Evolutionary conservation across 1,284 basidiomycete species (phyloP).

Genomic region (Ustilago xerochloae): DNA sequence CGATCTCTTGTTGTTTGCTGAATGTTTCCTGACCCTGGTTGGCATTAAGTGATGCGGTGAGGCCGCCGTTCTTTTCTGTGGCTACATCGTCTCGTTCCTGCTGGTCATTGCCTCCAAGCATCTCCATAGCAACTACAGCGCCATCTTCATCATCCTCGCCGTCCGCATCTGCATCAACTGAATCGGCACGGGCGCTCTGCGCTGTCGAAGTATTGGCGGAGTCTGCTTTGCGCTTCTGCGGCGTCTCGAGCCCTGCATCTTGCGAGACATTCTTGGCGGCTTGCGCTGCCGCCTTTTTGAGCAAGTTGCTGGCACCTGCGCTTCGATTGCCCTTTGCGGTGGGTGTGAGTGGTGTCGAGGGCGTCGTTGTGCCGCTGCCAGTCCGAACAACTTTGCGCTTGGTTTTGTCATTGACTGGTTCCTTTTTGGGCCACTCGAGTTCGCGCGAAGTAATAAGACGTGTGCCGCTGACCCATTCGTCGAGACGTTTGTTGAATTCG

Average conservation of each 20-base stretch:
- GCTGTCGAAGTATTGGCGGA: constrained; percentile 71
- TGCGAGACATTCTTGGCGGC: constrained; percentile 69
- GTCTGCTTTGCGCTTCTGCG: constrained; percentile 76
- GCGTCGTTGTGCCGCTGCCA: constrained; percentile 39
- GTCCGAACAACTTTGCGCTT: constrained; percentile 60
- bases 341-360: constrained; percentile 45
- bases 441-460: constrained; percentile 85
- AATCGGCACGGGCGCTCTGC: constrained; percentile 44
- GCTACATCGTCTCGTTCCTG: constrained; percentile 54
- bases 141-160: constrained; percentile 69
- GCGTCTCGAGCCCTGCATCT: constrained; percentile 70
- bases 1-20: constrained; percentile 96
- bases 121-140: constrained; percentile 71
- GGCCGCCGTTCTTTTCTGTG: constrained; percentile 63
- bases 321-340: constrained; percentile 37
- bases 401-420: constrained; percentile 71
- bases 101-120: constrained; percentile 66
- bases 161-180: constrained; percentile 71
- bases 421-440: constrained; percentile 86
- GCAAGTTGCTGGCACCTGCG: constrained; percentile 70
- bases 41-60: constrained; percentile 71
- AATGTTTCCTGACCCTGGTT: constrained; percentile 71
- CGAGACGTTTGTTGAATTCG: constrained; percentile 76
- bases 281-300: constrained; percentile 82
- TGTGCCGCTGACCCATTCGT: constrained; percentile 95